A percentile compares a stretch with the other conserved stretches of the same genome.
Conservation (phyloP, 31 red algal genomes). For the Odonthalia washingtoniensis region DNA sequence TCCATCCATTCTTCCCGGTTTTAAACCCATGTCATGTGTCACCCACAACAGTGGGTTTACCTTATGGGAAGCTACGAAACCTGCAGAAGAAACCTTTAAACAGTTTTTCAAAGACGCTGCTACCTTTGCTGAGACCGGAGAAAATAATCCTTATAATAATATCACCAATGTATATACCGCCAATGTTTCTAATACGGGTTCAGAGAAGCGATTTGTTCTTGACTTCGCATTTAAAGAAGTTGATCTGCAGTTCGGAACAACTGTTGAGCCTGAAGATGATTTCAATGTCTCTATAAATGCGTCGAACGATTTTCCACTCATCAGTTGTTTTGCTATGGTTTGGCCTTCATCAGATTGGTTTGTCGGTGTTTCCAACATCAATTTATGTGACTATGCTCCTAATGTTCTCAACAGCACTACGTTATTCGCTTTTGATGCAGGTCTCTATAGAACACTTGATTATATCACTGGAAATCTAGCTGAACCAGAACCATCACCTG, state of each 20-base stretch:
- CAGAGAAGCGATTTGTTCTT: constrained; percentile 7
- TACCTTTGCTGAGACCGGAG: not conserved
- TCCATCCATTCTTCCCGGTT: constrained; percentile 15
- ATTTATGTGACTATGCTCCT: constrained; percentile 16
- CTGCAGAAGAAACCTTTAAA: not conserved
- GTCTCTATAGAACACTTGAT: constrained; percentile 25
- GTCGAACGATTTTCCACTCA: not conserved
- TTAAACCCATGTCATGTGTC: constrained; percentile 33
- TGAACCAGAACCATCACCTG: not conserved
- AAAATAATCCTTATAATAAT: not conserved
- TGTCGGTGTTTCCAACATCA: constrained; percentile 27
- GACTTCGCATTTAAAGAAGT: not conserved
- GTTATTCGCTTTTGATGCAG: constrained; percentile 39
- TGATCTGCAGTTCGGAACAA: not conserved
- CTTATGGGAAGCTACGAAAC: constrained; percentile 3
- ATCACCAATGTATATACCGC: constrained; percentile 19
- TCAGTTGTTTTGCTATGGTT: constrained; percentile 45
- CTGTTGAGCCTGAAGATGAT: not conserved
- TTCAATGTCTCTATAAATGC: constrained; percentile 20
- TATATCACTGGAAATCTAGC: constrained; percentile 20
- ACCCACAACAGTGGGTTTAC: constrained; percentile 27
- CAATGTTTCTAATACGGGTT: constrained; percentile 9
- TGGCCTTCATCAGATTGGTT: constrained; percentile 49
- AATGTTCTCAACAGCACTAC: not conserved
- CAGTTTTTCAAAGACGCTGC: not conserved